A percentile compares a stretch with the other conserved stretches of the same genome.
Conservation (phyloP, 345 rosid genomes). For the Gossypium ekmanianum region DNA sequence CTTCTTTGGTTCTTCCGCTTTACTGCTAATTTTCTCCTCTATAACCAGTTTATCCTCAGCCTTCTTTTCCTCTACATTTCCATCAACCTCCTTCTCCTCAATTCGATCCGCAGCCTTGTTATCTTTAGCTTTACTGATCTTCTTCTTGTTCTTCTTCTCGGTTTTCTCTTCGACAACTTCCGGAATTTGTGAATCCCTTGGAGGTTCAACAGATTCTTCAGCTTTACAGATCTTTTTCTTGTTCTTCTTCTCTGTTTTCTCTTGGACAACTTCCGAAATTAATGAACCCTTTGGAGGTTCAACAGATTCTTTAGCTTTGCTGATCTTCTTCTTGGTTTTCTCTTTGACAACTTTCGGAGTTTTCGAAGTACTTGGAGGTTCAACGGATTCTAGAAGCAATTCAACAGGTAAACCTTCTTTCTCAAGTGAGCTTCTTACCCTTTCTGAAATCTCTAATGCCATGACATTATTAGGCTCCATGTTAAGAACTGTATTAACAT, state of each 20-base stretch:
- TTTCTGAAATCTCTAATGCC: constrained; percentile 69
- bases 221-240: constrained; percentile 34
- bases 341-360: constrained; percentile 34
- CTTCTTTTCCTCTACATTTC: constrained; percentile 32
- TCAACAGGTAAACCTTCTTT: constrained; percentile 61
- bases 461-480: constrained; percentile 68
- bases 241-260: constrained; percentile 40
- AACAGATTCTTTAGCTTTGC: constrained; percentile 39
- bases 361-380: constrained; percentile 42
- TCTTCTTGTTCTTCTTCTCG: constrained; percentile 41
- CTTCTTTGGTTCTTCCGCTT: constrained; percentile 41
- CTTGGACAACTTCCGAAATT: constrained; percentile 31
- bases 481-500: constrained; percentile 56
- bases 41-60: constrained; percentile 53
- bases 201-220: constrained; percentile 61
- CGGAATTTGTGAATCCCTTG: constrained; percentile 27
- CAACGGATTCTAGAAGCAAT: constrained; percentile 65
- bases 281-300: constrained; percentile 47
- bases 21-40: constrained; percentile 45
- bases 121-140: constrained; percentile 32
- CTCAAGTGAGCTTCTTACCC: constrained; percentile 55
- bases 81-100: constrained; percentile 36
- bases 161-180: constrained; percentile 40
- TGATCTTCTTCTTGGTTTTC: constrained; percentile 38
- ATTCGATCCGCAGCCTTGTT: constrained; percentile 24